Evolutionary conservation across 352 stramenopile genomes (phyloP).

Genomic region (Globisporangium cylindrosporum): DNA sequence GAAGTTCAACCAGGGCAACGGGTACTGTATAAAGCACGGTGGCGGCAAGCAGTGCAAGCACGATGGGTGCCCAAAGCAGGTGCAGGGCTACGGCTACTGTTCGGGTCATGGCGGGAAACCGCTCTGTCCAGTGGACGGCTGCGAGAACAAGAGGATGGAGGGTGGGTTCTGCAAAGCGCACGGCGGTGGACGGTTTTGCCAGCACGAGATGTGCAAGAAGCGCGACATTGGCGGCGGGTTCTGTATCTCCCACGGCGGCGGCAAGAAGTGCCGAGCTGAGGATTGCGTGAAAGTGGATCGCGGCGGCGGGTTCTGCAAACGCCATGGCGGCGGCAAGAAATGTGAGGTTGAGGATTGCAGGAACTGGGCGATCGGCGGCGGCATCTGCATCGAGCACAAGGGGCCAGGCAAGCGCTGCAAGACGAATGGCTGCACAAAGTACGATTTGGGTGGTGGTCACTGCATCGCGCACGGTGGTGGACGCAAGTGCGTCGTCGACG

Average conservation of each 20-base stretch:
- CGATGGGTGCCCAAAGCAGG: slow-evolving; percentile 74
- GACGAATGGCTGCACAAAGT: slow-evolving; percentile 75
- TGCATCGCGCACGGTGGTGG: slow-evolving; percentile 86
- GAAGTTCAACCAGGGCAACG: slow-evolving; percentile 86
- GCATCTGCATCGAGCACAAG: slow-evolving; percentile 76
- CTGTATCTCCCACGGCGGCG: slow-evolving; percentile 85
- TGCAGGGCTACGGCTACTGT: slow-evolving; percentile 84
- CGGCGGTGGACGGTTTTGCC: slow-evolving; percentile 76
- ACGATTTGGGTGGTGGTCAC: slow-evolving; percentile 76
- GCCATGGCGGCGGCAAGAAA: slow-evolving; percentile 84
- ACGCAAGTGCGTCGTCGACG: slow-evolving; percentile 78
- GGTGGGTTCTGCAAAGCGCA: slow-evolving; percentile 85
- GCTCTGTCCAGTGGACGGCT: slow-evolving; percentile 69
- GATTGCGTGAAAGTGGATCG: slow-evolving; percentile 81
- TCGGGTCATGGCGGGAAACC: slow-evolving; percentile 80
- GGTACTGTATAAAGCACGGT: slow-evolving; percentile 83
- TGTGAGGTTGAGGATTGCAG: slow-evolving; percentile 73
- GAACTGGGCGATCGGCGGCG: slow-evolving; percentile 79
- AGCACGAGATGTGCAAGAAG: slow-evolving; percentile 69
- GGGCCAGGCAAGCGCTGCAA: slow-evolving; percentile 77
- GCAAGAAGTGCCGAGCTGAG: slow-evolving; percentile 73
- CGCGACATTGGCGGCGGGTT: slow-evolving; percentile 83
- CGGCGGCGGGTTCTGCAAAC: slow-evolving; percentile 77
- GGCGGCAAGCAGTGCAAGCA: slow-evolving; percentile 85
- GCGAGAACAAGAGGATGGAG: slow-evolving; percentile 85